Conservation (phyloP, 164 flowering plant genomes). For the Stephania japonica region DNA sequence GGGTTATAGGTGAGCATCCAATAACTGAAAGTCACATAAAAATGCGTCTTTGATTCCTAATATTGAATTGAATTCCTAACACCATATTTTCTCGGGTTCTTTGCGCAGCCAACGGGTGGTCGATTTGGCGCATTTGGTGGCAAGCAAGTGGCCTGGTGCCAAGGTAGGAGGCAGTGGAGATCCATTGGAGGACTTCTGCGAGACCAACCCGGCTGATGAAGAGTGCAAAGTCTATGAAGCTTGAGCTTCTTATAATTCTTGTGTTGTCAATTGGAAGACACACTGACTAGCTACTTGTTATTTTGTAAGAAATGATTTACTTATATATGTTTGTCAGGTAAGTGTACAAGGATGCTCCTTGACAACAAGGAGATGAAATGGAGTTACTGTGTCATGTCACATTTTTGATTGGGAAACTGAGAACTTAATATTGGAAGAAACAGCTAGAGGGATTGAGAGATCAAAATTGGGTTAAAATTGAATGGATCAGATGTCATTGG, state of each 20-base stretch:
- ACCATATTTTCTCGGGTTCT: background rate
- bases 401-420: background rate
- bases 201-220: conserved; percentile 71
- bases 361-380: background rate
- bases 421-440: background rate
- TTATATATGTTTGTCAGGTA: background rate
- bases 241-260: conserved; percentile 17
- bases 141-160: conserved; percentile 82
- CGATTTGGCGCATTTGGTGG: conserved; percentile 92
- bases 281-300: background rate
- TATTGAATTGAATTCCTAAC: background rate
- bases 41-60: background rate
- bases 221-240: conserved; percentile 94
- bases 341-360: background rate
- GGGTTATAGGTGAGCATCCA: conserved; percentile 80
- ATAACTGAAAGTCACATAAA: background rate
- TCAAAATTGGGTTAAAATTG: background rate
- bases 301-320: background rate
- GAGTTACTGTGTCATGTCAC: background rate
- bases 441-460: background rate
- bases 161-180: conserved; percentile 61
- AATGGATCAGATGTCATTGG: background rate
- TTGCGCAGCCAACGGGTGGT: conserved; percentile 88
- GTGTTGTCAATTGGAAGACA: background rate
- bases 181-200: conserved; percentile 90